These are phyloP conservation scores for Aspergillus nanangensis DNA, from an alignment of 495 filamentous ascomycete genomes.

Conservation along the genomic window DNA sequence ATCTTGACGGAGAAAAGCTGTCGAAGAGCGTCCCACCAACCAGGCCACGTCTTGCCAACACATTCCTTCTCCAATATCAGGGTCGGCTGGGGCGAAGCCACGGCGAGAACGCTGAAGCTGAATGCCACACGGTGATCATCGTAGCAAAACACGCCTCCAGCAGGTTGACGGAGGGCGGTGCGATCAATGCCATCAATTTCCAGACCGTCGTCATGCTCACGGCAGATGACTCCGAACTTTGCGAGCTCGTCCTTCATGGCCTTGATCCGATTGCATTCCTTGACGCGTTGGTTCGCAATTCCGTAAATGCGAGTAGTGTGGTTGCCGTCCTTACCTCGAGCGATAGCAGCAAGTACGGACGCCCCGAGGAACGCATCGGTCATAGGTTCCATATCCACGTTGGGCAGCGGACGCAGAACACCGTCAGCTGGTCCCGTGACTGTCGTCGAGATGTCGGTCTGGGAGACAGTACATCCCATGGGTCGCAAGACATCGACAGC, in stretches of 20 bases:
- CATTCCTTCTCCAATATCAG: conserved; percentile 87
- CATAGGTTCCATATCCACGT: conserved; percentile 99
- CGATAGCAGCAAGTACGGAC: conserved; percentile 87
- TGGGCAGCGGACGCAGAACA: conserved; percentile 60
- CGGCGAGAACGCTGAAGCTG: conserved; percentile 91
- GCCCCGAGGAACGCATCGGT: conserved; percentile 97
- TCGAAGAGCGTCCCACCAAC: conserved; percentile 91
- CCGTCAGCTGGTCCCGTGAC: conserved; percentile 83
- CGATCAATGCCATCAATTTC: conserved; percentile 69
- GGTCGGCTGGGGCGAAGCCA: conserved; percentile 67
- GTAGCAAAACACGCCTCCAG: conserved; percentile 79
- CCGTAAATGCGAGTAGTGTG: conserved; percentile 79
- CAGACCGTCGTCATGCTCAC: conserved; percentile 89
- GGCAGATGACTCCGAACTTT: conserved; percentile 89
- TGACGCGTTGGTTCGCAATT: conserved; percentile 98
- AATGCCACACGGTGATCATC: conserved; percentile 98
- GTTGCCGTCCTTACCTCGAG: conserved; percentile 51
- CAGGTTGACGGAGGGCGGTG: conserved; percentile 54
- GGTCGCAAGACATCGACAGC: conserved; percentile 84
- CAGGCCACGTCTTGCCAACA: conserved; percentile 98
- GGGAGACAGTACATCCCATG: conserved; percentile 90
- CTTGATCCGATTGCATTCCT: conserved; percentile 94
- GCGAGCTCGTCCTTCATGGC: conserved; percentile 95
- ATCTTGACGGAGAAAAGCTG: conserved; percentile 70
- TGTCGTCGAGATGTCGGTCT: conserved; percentile 82